A percentile compares a stretch with the other conserved stretches of the same genome.
Evolutionary conservation across 2,329 filamentous ascomycete genomes (phyloP).

Genomic region (Diaporthe humulicola): DNA sequence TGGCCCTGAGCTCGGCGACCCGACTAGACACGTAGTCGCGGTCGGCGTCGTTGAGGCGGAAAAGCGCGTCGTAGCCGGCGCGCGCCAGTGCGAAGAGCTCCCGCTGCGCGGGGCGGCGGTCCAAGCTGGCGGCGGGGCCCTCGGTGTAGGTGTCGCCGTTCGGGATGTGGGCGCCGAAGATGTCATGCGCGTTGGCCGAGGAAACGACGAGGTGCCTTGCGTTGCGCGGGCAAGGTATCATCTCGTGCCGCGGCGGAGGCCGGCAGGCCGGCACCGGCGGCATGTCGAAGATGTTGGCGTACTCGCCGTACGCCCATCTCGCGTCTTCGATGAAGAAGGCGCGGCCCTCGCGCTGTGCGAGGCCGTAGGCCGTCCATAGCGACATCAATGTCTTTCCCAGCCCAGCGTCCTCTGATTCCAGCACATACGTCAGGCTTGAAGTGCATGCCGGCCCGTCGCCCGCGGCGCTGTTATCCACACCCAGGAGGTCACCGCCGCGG

Average conservation of each 20-base stretch:
- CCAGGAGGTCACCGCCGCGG: conserved; percentile 57
- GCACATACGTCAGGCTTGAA: conserved; percentile 80
- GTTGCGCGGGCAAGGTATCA: conserved; percentile 83
- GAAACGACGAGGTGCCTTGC: conserved; percentile 83
- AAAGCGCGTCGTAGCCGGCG: conserved; percentile 80
- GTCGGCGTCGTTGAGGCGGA: conserved; percentile 77
- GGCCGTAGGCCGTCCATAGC: conserved; percentile 86
- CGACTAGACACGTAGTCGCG: conserved; percentile 73
- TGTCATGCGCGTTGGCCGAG: conserved; percentile 72
- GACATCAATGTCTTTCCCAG: conserved; percentile 82
- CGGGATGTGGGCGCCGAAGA: conserved; percentile 66
- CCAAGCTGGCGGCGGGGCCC: conserved; percentile 63
- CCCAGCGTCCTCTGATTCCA: conserved; percentile 82
- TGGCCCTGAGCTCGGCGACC: conserved; percentile 66
- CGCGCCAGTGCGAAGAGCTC: conserved; percentile 78
- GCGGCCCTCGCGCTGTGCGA: conserved; percentile 80
- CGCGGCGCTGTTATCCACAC: conserved; percentile 58
- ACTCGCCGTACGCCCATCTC: conserved; percentile 85
- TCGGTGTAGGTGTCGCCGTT: conserved; percentile 59
- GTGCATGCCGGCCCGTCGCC: conserved; percentile 72
- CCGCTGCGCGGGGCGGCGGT: conserved; percentile 65
- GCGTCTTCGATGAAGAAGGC: conserved; percentile 89
- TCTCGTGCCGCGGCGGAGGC: conserved; percentile 79
- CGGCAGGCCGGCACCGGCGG: conserved; percentile 76
- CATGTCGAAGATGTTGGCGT: conserved; percentile 77